These are phyloP conservation scores for Aspergillus neoniger DNA, from an alignment of 2,329 filamentous ascomycete genomes.

Conservation along the genomic window DNA sequence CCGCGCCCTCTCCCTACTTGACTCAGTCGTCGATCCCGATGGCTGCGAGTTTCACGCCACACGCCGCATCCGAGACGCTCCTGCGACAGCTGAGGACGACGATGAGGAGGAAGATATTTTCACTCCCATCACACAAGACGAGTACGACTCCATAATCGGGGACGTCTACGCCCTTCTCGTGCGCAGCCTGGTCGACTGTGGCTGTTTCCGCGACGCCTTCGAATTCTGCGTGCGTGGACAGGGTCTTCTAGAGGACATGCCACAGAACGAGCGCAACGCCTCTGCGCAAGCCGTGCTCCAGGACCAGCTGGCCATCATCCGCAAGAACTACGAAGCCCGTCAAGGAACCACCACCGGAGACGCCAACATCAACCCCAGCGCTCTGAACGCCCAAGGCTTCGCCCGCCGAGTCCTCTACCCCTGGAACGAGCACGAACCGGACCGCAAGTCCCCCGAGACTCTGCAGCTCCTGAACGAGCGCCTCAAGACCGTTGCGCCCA, in stretches of 20 bases:
- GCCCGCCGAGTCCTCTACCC: conserved; percentile 60
- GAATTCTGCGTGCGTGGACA: conserved; percentile 41
- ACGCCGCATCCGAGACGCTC: conserved; percentile 39
- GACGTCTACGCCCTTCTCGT: conserved; percentile 42
- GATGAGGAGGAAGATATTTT: conserved; percentile 43
- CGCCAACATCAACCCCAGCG: conserved; percentile 26
- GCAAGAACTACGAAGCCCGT: conserved; percentile 27
- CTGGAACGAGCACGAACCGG: conserved; percentile 63
- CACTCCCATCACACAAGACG: conserved; percentile 32
- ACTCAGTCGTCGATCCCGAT: conserved; percentile 72
- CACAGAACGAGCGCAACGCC: conserved; percentile 10
- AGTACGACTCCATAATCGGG: conserved; percentile 39
- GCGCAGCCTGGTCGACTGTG: conserved; percentile 37
- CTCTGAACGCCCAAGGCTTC: conserved; percentile 41
- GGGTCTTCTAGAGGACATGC: conserved; percentile 21
- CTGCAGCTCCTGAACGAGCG: conserved; percentile 71
- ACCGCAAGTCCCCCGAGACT: conserved; percentile 56
- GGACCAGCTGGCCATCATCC: conserved; percentile 33
- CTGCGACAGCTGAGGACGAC: conserved; percentile 33
- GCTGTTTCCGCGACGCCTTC: conserved; percentile 45
- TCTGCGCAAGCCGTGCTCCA: conserved; percentile 21
- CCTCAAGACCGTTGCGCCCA: conserved; percentile 70
- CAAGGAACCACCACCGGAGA: conserved; percentile 4
- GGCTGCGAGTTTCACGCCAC: conserved; percentile 80
- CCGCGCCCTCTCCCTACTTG: conserved; percentile 79